These are phyloP conservation scores for Claviceps spartinae DNA, from an alignment of 2,329 filamentous ascomycete species.

Conservation along the genomic window DNA sequence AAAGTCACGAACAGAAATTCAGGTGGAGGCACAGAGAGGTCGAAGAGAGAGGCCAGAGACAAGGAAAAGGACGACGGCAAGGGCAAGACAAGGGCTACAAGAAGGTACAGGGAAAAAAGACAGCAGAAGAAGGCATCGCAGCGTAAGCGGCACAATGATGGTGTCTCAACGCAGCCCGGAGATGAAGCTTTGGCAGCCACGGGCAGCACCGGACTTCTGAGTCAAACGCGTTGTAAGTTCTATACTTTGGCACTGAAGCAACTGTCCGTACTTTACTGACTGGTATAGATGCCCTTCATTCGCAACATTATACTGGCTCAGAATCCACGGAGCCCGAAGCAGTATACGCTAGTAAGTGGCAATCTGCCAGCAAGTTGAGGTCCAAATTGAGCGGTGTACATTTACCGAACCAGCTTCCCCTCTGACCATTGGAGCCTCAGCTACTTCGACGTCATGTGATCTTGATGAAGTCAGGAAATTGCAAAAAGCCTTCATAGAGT, in stretches of 20 bases:
- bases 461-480: neutral
- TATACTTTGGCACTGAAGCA: neutral
- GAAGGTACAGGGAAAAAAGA: neutral
- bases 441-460: neutral
- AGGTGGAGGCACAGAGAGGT: neutral
- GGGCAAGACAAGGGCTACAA: neutral
- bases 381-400: neutral
- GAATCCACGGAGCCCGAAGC: neutral
- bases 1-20: neutral
- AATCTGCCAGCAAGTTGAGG: neutral
- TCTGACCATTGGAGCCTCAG: neutral
- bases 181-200: neutral
- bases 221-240: neutral
- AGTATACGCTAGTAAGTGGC: slow-evolving; percentile 1
- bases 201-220: neutral
- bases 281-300: neutral
- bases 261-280: neutral
- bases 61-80: neutral
- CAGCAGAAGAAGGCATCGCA: neutral
- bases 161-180: neutral
- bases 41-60: neutral
- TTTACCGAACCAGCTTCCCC: neutral
- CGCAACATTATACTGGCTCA: neutral
- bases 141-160: slow-evolving; percentile 1
- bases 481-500: neutral